Percentiles rank a stretch among this genome's conserved stretches.
Evolutionary conservation across 1,139 yeast species (phyloP).

Genomic region (Candida sanyaensis): DNA sequence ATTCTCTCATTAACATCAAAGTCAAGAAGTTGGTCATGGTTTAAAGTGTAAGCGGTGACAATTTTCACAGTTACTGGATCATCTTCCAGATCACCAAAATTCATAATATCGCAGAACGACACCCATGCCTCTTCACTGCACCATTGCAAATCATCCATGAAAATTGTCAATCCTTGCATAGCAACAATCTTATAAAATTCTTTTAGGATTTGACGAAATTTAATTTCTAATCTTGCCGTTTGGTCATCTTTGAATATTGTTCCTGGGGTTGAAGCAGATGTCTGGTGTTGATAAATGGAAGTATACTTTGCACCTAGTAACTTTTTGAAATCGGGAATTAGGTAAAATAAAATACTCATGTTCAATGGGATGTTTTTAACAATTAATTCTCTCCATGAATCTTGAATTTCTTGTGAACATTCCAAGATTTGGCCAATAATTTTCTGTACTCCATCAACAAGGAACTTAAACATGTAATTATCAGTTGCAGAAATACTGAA

Average conservation of each 20-base stretch:
- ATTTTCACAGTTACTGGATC: conserved; percentile 9
- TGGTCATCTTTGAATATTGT: conserved; percentile 18
- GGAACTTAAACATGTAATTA: conserved; percentile 26
- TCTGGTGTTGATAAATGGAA: conserved; percentile 16
- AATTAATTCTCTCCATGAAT: conserved; percentile 46
- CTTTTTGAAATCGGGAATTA: conserved; percentile 47
- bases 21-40: conserved; percentile 11
- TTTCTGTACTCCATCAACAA: conserved; percentile 38
- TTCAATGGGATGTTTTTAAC: conserved; percentile 44
- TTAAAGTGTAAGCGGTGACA: conserved; percentile 10
- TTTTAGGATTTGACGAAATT: conserved; percentile 47
- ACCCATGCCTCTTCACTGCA: conserved; percentile 33
- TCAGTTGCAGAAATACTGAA: conserved; percentile 35
- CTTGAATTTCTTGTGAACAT: conserved; percentile 36
- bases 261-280: conserved; percentile 6
- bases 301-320: conserved; percentile 48
- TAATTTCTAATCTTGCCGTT: conserved; percentile 35
- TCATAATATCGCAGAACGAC: conserved; percentile 31
- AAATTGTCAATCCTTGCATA: conserved; percentile 44
- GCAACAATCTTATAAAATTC: conserved; percentile 44
- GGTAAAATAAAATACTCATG: conserved; percentile 40
- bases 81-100: conserved; percentile 12
- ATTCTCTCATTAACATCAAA: conserved; percentile 5
- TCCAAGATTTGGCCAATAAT: conserved; percentile 46
- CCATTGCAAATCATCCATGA: conserved; percentile 54